Conservation (phyloP, 257 asterid species). For the Ligustrum vulgare region DNA sequence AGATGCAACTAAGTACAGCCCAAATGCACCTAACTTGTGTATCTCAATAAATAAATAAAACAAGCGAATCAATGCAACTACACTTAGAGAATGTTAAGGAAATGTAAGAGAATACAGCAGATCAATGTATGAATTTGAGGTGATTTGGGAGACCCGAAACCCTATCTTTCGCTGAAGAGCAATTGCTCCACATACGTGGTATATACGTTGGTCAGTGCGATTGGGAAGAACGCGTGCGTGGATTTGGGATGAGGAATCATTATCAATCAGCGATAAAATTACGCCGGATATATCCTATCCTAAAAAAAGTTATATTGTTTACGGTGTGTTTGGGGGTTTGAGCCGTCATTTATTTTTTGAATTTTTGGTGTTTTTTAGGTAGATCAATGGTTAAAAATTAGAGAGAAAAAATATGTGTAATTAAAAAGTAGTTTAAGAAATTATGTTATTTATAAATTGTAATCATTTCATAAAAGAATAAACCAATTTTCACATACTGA, state of each 20-base stretch:
- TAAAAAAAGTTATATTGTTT: no score
- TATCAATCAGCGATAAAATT: neutral
- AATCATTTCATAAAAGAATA: no score
- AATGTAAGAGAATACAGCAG: slow-evolving; percentile 32
- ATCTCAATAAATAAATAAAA: neutral
- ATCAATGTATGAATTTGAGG: slow-evolving; percentile 23
- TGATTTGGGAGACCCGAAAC: slow-evolving; percentile 20
- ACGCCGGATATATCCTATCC: no score
- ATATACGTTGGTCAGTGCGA: neutral
- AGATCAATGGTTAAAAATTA: no score
- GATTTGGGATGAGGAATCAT: neutral
- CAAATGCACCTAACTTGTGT: neutral
- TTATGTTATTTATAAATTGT: no score
- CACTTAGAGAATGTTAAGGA: slow-evolving; percentile 18
- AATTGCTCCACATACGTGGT: neutral
- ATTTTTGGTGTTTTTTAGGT: no score
- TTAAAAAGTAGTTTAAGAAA: no score
- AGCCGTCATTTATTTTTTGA: no score
- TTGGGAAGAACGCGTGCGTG: neutral
- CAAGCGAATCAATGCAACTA: slow-evolving; percentile 23
- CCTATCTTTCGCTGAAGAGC: slow-evolving; percentile 29
- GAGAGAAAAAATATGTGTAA: no score
- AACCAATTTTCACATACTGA: no score
- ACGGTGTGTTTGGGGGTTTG: no score
- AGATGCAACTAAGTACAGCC: slow-evolving; percentile 7